Conservation (phyloP, 306 rosid genomes). For the Malus fusca region DNA sequence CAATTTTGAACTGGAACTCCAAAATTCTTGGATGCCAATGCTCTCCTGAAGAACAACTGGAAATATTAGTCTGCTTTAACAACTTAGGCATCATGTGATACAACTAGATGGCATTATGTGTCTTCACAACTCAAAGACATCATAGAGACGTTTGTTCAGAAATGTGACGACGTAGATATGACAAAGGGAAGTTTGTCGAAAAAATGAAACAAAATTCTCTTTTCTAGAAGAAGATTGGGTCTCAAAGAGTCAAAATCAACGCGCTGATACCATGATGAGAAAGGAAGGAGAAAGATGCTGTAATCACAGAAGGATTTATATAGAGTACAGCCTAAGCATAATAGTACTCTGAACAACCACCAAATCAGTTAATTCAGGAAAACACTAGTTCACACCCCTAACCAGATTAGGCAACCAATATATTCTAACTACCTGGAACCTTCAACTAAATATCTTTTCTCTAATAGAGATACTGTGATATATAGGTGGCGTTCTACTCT, state of each 20-base stretch:
- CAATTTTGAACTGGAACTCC: background rate
- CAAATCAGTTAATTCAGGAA: background rate
- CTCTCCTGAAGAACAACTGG: background rate
- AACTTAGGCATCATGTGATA: background rate
- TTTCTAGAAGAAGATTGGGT: background rate
- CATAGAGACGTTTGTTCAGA: background rate
- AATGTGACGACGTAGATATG: background rate
- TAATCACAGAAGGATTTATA: background rate
- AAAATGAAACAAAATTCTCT: background rate
- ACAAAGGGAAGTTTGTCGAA: background rate
- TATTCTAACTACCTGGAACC: background rate
- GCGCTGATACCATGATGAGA: background rate
- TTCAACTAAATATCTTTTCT: background rate
- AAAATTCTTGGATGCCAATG: background rate
- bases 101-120: background rate
- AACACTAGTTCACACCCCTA: background rate
- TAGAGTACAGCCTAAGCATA: no score
- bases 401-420: background rate
- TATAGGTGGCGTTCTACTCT: conserved; percentile 77
- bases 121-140: background rate
- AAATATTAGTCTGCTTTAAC: background rate
- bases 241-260: background rate
- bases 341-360: no score
- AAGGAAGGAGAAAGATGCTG: background rate
- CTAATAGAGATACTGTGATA: conserved; percentile 3